Percentiles rank a stretch among this genome's conserved stretches.
phyloP scores from a whole-genome alignment of 495 filamentous ascomycete genomes.

The Xylona heveae region DNA sequence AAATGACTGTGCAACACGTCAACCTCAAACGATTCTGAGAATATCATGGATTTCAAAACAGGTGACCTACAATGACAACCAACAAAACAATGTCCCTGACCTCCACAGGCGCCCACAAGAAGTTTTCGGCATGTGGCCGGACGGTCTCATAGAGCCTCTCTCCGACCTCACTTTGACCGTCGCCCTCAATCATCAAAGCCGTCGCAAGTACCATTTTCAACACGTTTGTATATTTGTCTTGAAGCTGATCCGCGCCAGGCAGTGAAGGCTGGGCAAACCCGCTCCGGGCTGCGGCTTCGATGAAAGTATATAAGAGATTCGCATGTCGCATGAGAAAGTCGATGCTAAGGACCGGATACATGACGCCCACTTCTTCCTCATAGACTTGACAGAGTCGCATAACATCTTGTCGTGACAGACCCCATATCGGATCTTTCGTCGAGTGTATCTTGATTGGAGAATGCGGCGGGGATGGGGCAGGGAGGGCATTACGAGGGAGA shows the following conservation, averaged over 20 bases:
- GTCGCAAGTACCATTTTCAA: conserved; percentile 66
- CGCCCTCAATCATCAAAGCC: conserved; percentile 48
- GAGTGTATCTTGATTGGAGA: conserved; percentile 18
- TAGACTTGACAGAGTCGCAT: conserved; percentile 48
- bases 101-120: conserved; percentile 42
- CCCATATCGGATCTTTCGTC: conserved; percentile 55
- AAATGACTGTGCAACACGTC: too few species aligned
- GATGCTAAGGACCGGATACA: conserved; percentile 68
- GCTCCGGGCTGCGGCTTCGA: conserved; percentile 38
- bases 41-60: conserved; percentile 3
- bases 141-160: conserved; percentile 47
- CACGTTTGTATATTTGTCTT: conserved; percentile 44
- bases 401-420: conserved; percentile 46
- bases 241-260: conserved; percentile 37
- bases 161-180: conserved; percentile 55
- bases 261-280: conserved; percentile 32
- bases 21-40: neutral
- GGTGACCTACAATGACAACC: conserved; percentile 36
- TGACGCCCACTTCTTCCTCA: conserved; percentile 67
- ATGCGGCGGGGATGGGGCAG: conserved; percentile 19
- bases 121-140: conserved; percentile 43
- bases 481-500: conserved; percentile 26
- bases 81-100: conserved; percentile 52
- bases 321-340: conserved; percentile 41
- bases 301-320: conserved; percentile 42